Percentiles rank a stretch among this genome's conserved stretches.
phyloP scores from a whole-genome alignment of 2,329 filamentous ascomycete species.

The Celoporthe dispersa region DNA sequence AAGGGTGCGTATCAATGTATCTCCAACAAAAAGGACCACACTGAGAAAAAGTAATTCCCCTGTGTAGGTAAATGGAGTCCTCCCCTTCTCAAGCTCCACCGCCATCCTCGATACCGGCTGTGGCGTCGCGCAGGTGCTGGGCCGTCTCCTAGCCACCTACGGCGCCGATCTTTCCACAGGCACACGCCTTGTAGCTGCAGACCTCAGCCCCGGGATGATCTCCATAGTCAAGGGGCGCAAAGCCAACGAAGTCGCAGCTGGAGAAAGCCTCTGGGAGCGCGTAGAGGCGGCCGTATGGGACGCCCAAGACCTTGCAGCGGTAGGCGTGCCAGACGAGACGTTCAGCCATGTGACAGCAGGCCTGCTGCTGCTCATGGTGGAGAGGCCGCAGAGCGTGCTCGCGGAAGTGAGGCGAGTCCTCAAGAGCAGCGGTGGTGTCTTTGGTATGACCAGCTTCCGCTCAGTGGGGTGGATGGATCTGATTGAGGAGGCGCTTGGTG shows the following conservation, averaged over 20 bases:
- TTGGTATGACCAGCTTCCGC: slow-evolving; percentile 1
- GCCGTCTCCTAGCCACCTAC: neutral
- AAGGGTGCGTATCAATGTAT: neutral
- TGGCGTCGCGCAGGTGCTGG: neutral
- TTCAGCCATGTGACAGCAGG: neutral
- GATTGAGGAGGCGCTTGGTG: neutral
- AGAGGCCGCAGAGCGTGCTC: neutral
- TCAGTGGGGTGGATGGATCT: neutral
- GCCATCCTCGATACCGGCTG: neutral
- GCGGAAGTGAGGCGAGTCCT: neutral
- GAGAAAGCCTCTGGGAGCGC: neutral
- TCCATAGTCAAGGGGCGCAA: neutral
- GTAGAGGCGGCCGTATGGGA: neutral
- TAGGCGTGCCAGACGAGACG: slow-evolving; percentile 1
- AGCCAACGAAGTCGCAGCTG: neutral
- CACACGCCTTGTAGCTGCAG: neutral
- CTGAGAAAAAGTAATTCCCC: neutral
- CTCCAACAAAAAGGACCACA: neutral
- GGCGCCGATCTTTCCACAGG: neutral
- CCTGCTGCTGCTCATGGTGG: neutral
- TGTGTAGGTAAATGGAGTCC: neutral
- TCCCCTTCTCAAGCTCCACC: neutral
- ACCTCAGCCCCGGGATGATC: neutral
- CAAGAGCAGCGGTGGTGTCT: neutral
- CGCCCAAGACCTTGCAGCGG: neutral